A percentile compares a stretch with the other conserved stretches of the same genome.
These are phyloP conservation scores for Mariannaea sp. DNA, from an alignment of 2,329 filamentous ascomycete species.

Conservation along the genomic window DNA sequence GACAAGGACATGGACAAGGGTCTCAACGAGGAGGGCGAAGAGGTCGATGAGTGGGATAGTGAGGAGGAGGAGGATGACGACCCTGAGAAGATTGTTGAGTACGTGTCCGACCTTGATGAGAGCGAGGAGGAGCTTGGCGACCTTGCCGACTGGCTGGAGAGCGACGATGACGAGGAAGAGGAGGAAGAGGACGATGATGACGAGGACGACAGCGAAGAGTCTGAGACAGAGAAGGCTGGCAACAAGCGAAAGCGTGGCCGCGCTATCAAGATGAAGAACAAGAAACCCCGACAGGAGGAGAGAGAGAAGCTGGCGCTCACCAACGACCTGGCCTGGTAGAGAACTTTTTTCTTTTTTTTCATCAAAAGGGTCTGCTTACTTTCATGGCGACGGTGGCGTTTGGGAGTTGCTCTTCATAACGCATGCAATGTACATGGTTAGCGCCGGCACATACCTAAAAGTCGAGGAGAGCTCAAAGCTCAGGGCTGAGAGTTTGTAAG, in stretches of 20 bases:
- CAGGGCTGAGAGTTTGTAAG: no score
- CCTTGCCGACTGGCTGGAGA: slow-evolving; percentile 92
- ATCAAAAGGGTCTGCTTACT: neutral
- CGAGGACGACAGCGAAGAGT: slow-evolving; percentile 62
- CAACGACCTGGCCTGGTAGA: slow-evolving; percentile 50
- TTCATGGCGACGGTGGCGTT: slow-evolving; percentile 27
- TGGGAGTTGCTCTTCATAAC: slow-evolving; percentile 28
- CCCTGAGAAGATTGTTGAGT: slow-evolving; percentile 82
- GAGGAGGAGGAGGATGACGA: slow-evolving; percentile 69
- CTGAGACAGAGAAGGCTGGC: slow-evolving; percentile 59
- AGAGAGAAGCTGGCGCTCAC: slow-evolving; percentile 57
- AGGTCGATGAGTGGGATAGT: slow-evolving; percentile 69
- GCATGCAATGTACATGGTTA: slow-evolving; percentile 5
- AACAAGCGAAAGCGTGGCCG: slow-evolving; percentile 60
- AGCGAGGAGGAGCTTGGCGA: slow-evolving; percentile 79
- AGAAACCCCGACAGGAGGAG: slow-evolving; percentile 61
- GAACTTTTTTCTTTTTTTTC: no score
- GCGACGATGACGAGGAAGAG: slow-evolving; percentile 63
- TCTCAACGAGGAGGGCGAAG: slow-evolving; percentile 76
- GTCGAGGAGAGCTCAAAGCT: neutral
- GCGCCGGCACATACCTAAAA: slow-evolving; percentile 3
- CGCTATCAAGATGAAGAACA: slow-evolving; percentile 53
- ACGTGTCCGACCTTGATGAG: slow-evolving; percentile 88
- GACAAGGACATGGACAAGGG: slow-evolving; percentile 91
- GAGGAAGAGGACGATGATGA: slow-evolving; percentile 64